Conservation (phyloP, 345 rosid genomes). For the Acer yangbiense region DNA sequence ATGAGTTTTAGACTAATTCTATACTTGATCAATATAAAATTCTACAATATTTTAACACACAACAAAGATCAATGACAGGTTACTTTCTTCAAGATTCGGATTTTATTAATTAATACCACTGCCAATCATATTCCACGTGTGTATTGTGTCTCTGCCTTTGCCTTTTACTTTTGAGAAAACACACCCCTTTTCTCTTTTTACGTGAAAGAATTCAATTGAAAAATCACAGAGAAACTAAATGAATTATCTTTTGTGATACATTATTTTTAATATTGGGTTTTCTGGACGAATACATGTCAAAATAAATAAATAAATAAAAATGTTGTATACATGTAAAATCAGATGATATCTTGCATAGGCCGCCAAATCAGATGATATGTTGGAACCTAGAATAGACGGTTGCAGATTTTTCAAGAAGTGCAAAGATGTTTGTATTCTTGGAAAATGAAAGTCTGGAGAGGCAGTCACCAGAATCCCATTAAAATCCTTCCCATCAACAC, state of each 20-base stretch:
- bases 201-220: too few relatives aligned
- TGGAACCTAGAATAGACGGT: conserved; percentile 18
- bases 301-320: too few relatives aligned
- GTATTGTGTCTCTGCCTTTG: background rate
- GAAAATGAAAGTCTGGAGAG: background rate
- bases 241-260: too few relatives aligned
- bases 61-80: background rate
- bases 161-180: background rate
- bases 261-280: too few relatives aligned
- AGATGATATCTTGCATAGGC: too few relatives aligned
- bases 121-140: conserved; percentile 11
- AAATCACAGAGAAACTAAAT: too few relatives aligned
- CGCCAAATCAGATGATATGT: conserved; percentile 17
- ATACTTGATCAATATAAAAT: too few relatives aligned
- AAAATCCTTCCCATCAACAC: background rate
- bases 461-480: background rate
- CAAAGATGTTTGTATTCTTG: too few relatives aligned
- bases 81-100: conserved; percentile 17
- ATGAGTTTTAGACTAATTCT: too few relatives aligned
- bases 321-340: too few relatives aligned
- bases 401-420: background rate
- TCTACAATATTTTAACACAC: background rate
- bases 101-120: conserved; percentile 1
- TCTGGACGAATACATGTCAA: too few relatives aligned
- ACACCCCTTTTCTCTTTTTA: too few relatives aligned